Percentiles rank a stretch among this genome's conserved stretches.
Conservation (phyloP, 345 rosid genomes). For the Citrus maxima region DNA sequence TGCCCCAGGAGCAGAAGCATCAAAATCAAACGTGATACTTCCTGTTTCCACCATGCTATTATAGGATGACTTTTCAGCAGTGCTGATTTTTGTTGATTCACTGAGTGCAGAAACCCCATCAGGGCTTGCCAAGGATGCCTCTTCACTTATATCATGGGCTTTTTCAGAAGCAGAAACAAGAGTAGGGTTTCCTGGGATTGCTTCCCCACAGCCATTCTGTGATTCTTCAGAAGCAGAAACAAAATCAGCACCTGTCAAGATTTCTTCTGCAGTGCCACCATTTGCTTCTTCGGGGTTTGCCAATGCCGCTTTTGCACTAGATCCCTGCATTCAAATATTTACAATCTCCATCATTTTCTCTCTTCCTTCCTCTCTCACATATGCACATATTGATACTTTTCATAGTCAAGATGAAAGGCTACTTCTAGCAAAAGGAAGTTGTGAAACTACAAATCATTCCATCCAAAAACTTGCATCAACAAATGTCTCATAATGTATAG, state of each 20-base stretch:
- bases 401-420: neutral
- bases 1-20: conserved; percentile 23
- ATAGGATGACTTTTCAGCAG: conserved; percentile 14
- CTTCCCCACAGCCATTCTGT: neutral
- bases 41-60: conserved; percentile 24
- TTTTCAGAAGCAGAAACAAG: conserved; percentile 14
- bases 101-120: conserved; percentile 11
- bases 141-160: conserved; percentile 8
- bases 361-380: neutral
- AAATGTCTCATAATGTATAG: neutral
- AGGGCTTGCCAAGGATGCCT: conserved; percentile 9
- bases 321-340: conserved; percentile 29
- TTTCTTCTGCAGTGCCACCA: neutral
- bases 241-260: neutral
- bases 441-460: neutral
- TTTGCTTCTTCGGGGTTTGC: conserved; percentile 10
- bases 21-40: conserved; percentile 28
- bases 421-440: neutral
- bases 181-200: neutral
- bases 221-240: conserved; percentile 17
- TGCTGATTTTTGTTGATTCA: conserved; percentile 19
- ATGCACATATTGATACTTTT: neutral
- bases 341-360: neutral
- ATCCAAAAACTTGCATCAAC: neutral
- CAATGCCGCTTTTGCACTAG: conserved; percentile 12